Base-by-base conservation (phyloP, 345 rosid genomes). In the Camelina hispida region DNA sequence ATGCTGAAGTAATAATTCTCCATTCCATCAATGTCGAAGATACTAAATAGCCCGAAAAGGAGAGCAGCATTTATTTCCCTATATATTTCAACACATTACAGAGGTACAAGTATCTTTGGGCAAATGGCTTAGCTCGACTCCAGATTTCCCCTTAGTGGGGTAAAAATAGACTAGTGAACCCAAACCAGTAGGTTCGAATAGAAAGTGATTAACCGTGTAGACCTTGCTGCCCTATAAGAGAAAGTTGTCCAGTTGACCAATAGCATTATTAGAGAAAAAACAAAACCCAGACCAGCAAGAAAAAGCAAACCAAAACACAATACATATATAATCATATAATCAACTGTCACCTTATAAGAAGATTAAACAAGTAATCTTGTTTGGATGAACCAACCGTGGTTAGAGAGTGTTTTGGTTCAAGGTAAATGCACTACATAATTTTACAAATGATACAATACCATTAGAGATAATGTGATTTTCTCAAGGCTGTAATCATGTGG, bases 401-500 rank as follows among this genome's bases (percentile, higher is more conserved):
- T 40, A 68, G 23, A 40, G 17, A 7, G 32, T 52, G 7, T 13
- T 12, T 12, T 64, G 55, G 44, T 66, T 66, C 59, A 34, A 66
- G 61, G 23, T 48, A 50, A 17, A 42, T 53, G 15, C 18, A 52
- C 52, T 51, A 48, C 48, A 14, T 25, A 14, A 51, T 4, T 43
- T 44, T 43, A 55, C 71, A 69, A 62, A 77, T 6, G 59, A 76
- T 34, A 35, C 34, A 77, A 47, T n/a, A 65, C 55, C 50, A 72
- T 84, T 59, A 81, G 22, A 85, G 74, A 62, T 77, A 81, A 35
- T 32, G 47, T 2, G 56, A 72, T 22, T 78, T 80, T 16, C 78
- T 81, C 35, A 90, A 69, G 20, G 87, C 69, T 17, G 69, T 81
- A 28, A 89, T 75, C 88, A 93, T 82, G 9, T 73, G 81, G 60